Base-by-base conservation (phyloP, 805 yeast species). In the Isabelozyma pseudorhagii region DNA sequence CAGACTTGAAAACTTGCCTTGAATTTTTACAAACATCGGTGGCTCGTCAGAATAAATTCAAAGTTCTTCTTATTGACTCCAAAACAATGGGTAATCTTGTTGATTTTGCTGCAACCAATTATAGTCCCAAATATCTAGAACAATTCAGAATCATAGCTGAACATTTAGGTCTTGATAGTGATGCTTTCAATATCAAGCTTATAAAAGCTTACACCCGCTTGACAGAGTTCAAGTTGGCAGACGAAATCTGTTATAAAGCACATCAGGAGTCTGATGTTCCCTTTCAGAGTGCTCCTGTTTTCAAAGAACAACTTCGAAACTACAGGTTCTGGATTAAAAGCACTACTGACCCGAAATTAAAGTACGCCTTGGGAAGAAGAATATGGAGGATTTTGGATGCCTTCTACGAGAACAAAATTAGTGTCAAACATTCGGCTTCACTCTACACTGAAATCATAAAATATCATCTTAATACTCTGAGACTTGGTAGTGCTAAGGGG, bases 191-290 rank as follows among this genome's bases (percentile, higher is more conserved):
- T 50, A 42, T 54, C 17, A 55, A 61, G 13, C 51, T 71, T 45
- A 63, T 68, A 31, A 40, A 53, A 8, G 69, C 71, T 7, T 66
- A 67, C 44, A 60, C 68, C 4, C 58, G 55, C 38, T 50, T 67
- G 28, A 69, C 66, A 7, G 68, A 69, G 46, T 63, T 57, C 49
- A 67, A 62, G 43, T 39, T 49, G 15, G 79, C 78, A 1, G 73
- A 73, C 44, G 54, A 51, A 9, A 46, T 66, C 31, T 58, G 70
- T 8, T 56, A 50, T 27, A 61, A 65, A 38, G 75, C 74, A 2
- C 76, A 72, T 42, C 47, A 46, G n/a, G 42, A 48, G 0, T 61
- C 70, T 5, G 46, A 49, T 3, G 62, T 62, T 15, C 75, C 76
- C 14, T 68, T 64, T 40, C 57, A 57, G 13, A 60, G 61, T 52